Evolutionary conservation across 2,329 filamentous ascomycete genomes (phyloP).

Genomic region (Cladophialophora chaetospira): DNA sequence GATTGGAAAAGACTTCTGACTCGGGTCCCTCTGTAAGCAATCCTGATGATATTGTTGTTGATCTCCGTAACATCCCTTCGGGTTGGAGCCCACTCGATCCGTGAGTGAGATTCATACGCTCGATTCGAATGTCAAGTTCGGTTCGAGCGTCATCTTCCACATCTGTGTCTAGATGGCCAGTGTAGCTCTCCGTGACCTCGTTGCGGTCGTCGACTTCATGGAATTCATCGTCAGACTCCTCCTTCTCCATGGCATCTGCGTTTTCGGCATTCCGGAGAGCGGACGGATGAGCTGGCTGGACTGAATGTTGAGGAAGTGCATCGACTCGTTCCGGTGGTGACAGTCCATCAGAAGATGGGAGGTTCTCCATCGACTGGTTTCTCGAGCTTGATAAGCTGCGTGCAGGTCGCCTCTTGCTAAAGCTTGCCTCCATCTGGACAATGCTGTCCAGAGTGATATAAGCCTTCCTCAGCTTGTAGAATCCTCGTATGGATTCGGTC

Average conservation of each 20-base stretch:
- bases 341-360: conserved; percentile 9
- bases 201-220: conserved; percentile 56
- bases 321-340: conserved; percentile 9
- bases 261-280: conserved; percentile 24
- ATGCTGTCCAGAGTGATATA: conserved; percentile 81
- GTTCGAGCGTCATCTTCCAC: conserved; percentile 33
- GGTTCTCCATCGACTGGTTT: conserved; percentile 28
- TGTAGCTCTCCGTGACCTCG: conserved; percentile 51
- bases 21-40: conserved; percentile 56
- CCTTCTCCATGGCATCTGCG: conserved; percentile 17
- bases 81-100: conserved; percentile 16
- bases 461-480: conserved; percentile 89
- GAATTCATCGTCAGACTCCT: conserved; percentile 54
- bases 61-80: conserved; percentile 18
- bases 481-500: conserved; percentile 86
- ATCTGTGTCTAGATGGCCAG: conserved; percentile 47
- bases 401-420: conserved; percentile 39
- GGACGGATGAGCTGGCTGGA: conserved; percentile 25
- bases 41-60: conserved; percentile 28
- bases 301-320: conserved; percentile 37
- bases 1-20: conserved; percentile 67
- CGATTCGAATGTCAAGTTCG: conserved; percentile 27
- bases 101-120: conserved; percentile 24
- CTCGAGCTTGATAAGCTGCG: conserved; percentile 23
- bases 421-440: conserved; percentile 70